Evolutionary conservation across 2,329 filamentous ascomycete species (phyloP), one percentile per base, ranked within the genome.

Genomic region (Ophiostoma sp.): DNA sequence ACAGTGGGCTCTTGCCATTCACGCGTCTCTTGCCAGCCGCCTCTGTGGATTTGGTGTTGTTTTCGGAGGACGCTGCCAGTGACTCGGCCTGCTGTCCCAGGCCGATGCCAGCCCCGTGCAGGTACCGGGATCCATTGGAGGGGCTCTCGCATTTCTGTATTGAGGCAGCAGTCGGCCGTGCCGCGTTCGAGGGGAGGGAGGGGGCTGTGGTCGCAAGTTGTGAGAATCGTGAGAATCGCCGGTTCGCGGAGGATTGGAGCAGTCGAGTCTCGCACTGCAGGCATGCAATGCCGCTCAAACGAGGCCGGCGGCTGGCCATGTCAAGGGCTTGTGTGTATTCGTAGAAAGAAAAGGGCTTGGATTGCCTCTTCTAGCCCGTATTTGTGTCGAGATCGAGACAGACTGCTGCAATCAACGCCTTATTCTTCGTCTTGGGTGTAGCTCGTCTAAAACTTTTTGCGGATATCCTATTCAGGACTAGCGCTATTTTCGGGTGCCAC

Each of bases 221-320:
- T n/a, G 62, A 36, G 23, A 69, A 39, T 2, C 69, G 44, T 48
- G 44, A 48, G 20, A 48, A 48, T 48, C 44, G 69, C 20, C 48
- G 67, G 11, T 35, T 44, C 20, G 71, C 23, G 3, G 54, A 17
- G 2, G 54, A 6, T 44, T 69, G 67, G 7, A 67, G 57, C 35
- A 60, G 70, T n/a, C 69, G 69, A 4, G 68, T 39, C 48, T 71
- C 68, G 67, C 70, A 73, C 48, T 70, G 69, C 41, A 71, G 67
- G 71, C 73, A 73, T 57, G 71, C 68, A 69, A 72, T 67, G 68
- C 72, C 68, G 67, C 69, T 41, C 17, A 69, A 15, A n/a, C 39
- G 65, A 44, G 65, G 68, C 57, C 65, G 23, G 36, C 65, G 62
- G 6, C 35, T 67, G 15, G 35, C 68, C 70, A 71, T 71, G 27